Evolutionary conservation across 345 rosid species (phyloP), one percentile per base, ranked within the genome.

Genomic region (Nasturtium officinale): DNA sequence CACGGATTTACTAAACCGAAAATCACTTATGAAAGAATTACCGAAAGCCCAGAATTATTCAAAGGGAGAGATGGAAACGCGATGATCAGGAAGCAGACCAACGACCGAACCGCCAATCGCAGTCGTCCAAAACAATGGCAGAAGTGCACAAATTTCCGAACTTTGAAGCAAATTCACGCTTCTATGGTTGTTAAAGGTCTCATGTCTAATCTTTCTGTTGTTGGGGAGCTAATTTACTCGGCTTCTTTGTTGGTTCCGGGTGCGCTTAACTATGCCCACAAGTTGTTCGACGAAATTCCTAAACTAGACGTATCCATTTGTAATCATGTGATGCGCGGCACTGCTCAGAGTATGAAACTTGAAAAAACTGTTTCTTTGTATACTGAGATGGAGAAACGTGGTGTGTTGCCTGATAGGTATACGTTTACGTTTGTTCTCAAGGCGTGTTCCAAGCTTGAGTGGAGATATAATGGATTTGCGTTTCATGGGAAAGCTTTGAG

Each of bases 391-490:
- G 92, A 73, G 77, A 83, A 68, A 28, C 63, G 74, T 1, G 76
- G 78, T 25, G 67, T 73, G 30, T 72, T 47, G 75, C 87, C 89
- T 28, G 87, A 86, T 81, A 75, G 81, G 18, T 87, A 67, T 65
- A 89, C 96, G 30, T 85, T 86, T 59, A 82, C 91, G 33, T 89
- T 87, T 70, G 81, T 83, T 43, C 87, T 89, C 37, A 89, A 89
- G 67, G 96, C 89, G 2, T 86, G 92, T 54, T 81, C 88, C 10
- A 83, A 67, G 85, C 82, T 86, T 71, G 72, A 74, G 56, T 86
- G 82, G 87, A 78, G 73, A 53, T 79, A 72, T 4, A 81, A 46
- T 75, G 92, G 92, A 9, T 79, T 80, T 73, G 84, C 85, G 75
- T n/a, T 84, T 73, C 92, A 87, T 61, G 92, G 86, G 28, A 89